A percentile compares a stretch with the other conserved stretches of the same genome.
Evolutionary conservation across 495 filamentous ascomycete genomes (phyloP).

Genomic region (Lepraria neglecta): DNA sequence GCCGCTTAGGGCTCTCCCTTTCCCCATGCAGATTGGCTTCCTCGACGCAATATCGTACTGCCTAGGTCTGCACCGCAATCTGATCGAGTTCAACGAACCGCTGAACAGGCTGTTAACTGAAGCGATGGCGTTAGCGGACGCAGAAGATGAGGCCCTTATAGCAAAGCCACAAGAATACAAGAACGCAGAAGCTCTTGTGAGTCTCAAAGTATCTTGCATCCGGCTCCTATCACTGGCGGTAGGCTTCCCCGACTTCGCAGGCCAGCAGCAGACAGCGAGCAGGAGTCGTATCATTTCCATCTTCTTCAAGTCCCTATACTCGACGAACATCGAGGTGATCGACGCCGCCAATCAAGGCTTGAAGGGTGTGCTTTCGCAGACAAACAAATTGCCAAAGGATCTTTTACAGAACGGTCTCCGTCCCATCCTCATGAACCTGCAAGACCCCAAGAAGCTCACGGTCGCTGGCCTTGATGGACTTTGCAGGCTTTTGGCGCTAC

Average conservation of each 20-base stretch:
- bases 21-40: slow-evolving; percentile 90
- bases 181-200: slow-evolving; percentile 83
- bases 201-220: slow-evolving; percentile 88
- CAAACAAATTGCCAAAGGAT: slow-evolving; percentile 91
- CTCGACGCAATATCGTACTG: slow-evolving; percentile 96
- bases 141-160: slow-evolving; percentile 80
- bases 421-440: slow-evolving; percentile 90
- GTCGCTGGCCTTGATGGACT: slow-evolving; percentile 88
- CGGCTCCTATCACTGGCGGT: slow-evolving; percentile 88
- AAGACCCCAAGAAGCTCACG: slow-evolving; percentile 85
- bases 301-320: slow-evolving; percentile 97
- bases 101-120: slow-evolving; percentile 87
- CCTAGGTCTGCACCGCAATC: slow-evolving; percentile 74
- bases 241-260: slow-evolving; percentile 80
- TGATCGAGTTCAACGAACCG: slow-evolving; percentile 83
- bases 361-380: slow-evolving; percentile 74
- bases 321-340: slow-evolving; percentile 81
- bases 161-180: slow-evolving; percentile 82
- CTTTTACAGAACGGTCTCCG: slow-evolving; percentile 88
- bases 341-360: slow-evolving; percentile 88
- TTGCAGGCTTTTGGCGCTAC: slow-evolving; percentile 74
- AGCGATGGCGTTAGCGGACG: slow-evolving; percentile 84
- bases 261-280: slow-evolving; percentile 61
- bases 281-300: slow-evolving; percentile 82
- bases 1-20: slow-evolving; percentile 84